Conservation (phyloP, 495 filamentous ascomycete species). For the Neurospora sp. region DNA sequence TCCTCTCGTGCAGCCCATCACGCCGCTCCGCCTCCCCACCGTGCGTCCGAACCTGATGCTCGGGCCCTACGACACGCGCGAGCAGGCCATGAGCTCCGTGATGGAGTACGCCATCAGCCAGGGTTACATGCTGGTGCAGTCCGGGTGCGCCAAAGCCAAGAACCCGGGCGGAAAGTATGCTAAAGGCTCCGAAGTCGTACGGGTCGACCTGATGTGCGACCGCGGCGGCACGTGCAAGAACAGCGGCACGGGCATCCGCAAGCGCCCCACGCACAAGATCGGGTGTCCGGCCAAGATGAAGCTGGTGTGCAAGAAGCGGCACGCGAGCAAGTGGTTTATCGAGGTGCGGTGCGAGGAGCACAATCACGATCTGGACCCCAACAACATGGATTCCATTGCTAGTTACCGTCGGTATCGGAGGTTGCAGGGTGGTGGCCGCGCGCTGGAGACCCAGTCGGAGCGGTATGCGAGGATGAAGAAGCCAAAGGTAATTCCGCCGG, state of each 20-base stretch:
- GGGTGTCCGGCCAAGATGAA: conserved; percentile 19
- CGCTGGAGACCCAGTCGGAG: conserved; percentile 12
- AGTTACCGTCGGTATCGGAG: conserved; percentile 19
- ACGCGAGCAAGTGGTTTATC: conserved; percentile 23
- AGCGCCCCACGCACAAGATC: conserved; percentile 14
- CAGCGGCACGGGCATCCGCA: conserved; percentile 17
- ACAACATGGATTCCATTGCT: conserved; percentile 16
- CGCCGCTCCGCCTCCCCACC: conserved; percentile 10
- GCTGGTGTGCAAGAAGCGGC: conserved; percentile 16
- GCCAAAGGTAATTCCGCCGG: conserved; percentile 1
- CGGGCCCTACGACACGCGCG: conserved; percentile 17
- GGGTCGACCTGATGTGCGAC: conserved; percentile 20
- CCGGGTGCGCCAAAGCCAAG: conserved; percentile 12
- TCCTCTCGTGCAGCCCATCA: conserved; percentile 10
- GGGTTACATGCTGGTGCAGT: conserved; percentile 18
- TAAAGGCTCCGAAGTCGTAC: conserved; percentile 6
- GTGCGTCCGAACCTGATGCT: conserved; percentile 16
- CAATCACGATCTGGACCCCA: conserved; percentile 19
- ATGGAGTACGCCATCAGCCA: conserved; percentile 20
- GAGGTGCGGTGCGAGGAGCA: conserved; percentile 18
- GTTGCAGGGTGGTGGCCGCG: conserved; percentile 7
- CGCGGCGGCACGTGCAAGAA: conserved; percentile 18
- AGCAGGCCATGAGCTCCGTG: conserved; percentile 7
- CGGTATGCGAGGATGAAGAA: conserved; percentile 9
- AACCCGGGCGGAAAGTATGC: conserved; percentile 5